These are phyloP conservation scores for Rhizomucor miehei DNA, from an alignment of 371 early-diverging fungal genomes.

Conservation along the genomic window DNA sequence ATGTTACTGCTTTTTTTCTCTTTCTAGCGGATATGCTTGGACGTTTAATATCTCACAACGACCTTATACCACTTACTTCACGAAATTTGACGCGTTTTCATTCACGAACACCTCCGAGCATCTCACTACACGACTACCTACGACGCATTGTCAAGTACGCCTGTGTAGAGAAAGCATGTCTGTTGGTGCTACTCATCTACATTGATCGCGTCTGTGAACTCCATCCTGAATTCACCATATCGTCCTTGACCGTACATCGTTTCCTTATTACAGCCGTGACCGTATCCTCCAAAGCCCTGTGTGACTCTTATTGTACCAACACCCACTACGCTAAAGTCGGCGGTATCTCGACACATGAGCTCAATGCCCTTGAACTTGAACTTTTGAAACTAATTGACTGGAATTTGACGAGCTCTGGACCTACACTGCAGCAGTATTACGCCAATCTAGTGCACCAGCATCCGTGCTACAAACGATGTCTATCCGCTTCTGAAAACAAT, in stretches of 20 bases:
- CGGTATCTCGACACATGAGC: constrained; percentile 88
- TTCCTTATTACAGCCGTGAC: constrained; percentile 94
- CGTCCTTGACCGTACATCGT: constrained; percentile 90
- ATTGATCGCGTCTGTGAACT: constrained; percentile 87
- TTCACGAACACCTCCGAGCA: constrained; percentile 91
- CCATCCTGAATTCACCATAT: constrained; percentile 84
- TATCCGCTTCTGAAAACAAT: constrained; percentile 1
- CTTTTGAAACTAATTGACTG: constrained; percentile 86
- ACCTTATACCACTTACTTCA: constrained; percentile 79
- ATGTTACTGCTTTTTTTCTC: constrained; percentile 2
- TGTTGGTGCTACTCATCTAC: constrained; percentile 86
- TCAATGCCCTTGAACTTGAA: constrained; percentile 94
- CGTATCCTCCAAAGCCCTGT: constrained; percentile 84
- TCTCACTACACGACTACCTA: constrained; percentile 78
- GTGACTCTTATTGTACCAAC: constrained; percentile 86
- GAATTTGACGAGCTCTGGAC: constrained; percentile 76
- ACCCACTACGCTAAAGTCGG: constrained; percentile 92
- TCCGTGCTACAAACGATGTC: constrained; percentile 39
- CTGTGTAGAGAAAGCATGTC: constrained; percentile 83
- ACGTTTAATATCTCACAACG: constrained; percentile 80
- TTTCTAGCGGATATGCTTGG: constrained; percentile 71
- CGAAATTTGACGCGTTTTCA: constrained; percentile 93
- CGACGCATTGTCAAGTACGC: constrained; percentile 87
- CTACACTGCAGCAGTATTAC: constrained; percentile 84
- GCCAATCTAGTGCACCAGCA: constrained; percentile 75